These are phyloP conservation scores for Dipteronia sinensis DNA, from an alignment of 345 rosid genomes.

Conservation along the genomic window DNA sequence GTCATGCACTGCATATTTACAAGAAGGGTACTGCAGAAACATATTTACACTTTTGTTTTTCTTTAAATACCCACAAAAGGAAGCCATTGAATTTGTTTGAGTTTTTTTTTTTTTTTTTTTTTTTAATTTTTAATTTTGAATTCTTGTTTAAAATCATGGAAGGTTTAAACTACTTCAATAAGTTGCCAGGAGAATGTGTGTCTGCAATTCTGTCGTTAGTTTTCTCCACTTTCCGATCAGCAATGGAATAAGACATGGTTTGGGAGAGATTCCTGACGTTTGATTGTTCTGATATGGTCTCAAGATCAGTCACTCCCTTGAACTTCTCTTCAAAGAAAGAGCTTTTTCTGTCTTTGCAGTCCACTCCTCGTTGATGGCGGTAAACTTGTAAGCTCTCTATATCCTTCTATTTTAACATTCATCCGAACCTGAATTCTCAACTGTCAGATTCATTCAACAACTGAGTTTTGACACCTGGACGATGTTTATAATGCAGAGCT, in stretches of 20 bases:
- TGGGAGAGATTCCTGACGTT: constrained; percentile 66
- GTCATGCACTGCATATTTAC: no score
- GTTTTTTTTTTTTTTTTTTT: no score
- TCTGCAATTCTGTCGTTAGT: constrained; percentile 50
- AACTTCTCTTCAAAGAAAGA: constrained; percentile 57
- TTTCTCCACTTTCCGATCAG: constrained; percentile 53
- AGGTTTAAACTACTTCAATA: neutral
- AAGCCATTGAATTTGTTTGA: no score
- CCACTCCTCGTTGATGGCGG: constrained; percentile 51
- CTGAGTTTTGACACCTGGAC: no score
- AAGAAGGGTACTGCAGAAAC: no score
- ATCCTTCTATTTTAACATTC: neutral
- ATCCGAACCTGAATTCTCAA: neutral
- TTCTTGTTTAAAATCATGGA: constrained; percentile 12
- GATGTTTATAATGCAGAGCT: no score
- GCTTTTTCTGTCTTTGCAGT: constrained; percentile 52
- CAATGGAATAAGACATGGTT: constrained; percentile 56
- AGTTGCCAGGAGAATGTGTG: constrained; percentile 64
- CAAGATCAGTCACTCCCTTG: constrained; percentile 23
- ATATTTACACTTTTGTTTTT: no score
- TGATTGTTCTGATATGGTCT: constrained; percentile 30
- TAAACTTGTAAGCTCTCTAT: constrained; percentile 35
- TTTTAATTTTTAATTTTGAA: no score
- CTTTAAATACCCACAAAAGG: no score
- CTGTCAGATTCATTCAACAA: no score